These are phyloP conservation scores for Chrysoporthe cubensis DNA, from an alignment of 2,329 filamentous ascomycete species.

Conservation along the genomic window DNA sequence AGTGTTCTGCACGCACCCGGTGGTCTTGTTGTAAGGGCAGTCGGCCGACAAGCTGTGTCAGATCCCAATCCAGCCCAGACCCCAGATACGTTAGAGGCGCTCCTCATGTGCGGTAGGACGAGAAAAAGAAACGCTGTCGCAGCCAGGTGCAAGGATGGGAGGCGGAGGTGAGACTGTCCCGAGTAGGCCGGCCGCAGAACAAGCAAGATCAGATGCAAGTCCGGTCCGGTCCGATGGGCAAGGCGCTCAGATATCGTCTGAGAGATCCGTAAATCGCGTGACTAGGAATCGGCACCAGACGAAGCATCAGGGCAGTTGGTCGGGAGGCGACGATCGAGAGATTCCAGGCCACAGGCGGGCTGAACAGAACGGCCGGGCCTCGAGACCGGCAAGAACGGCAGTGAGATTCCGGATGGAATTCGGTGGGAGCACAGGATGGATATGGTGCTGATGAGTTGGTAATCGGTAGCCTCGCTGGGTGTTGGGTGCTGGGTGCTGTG, in stretches of 20 bases:
- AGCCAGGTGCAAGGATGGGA: conserved; percentile 7
- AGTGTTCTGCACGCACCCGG: background rate
- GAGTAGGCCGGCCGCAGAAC: conserved; percentile 6
- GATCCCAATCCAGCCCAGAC: background rate
- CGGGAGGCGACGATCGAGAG: background rate
- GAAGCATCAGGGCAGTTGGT: background rate
- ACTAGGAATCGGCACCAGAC: background rate
- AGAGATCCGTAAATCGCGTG: background rate
- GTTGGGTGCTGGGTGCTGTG: background rate
- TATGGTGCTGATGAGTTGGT: conserved; percentile 12
- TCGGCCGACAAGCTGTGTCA: background rate
- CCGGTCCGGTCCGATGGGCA: background rate
- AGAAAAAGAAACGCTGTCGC: conserved; percentile 5
- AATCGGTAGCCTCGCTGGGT: conserved; percentile 1
- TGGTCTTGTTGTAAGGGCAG: background rate
- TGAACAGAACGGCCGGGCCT: background rate
- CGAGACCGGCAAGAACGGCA: background rate
- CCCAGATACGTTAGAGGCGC: conserved; percentile 7
- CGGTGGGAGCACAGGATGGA: conserved; percentile 11
- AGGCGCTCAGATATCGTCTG: background rate
- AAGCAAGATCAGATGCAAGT: conserved; percentile 2
- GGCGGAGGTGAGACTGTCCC: conserved; percentile 1
- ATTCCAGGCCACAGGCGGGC: conserved; percentile 3
- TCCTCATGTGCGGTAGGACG: conserved; percentile 24
- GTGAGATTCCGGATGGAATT: background rate